These are phyloP conservation scores for Dothideomycetes sp. DNA, from an alignment of 2,329 filamentous ascomycete genomes.

Conservation along the genomic window DNA sequence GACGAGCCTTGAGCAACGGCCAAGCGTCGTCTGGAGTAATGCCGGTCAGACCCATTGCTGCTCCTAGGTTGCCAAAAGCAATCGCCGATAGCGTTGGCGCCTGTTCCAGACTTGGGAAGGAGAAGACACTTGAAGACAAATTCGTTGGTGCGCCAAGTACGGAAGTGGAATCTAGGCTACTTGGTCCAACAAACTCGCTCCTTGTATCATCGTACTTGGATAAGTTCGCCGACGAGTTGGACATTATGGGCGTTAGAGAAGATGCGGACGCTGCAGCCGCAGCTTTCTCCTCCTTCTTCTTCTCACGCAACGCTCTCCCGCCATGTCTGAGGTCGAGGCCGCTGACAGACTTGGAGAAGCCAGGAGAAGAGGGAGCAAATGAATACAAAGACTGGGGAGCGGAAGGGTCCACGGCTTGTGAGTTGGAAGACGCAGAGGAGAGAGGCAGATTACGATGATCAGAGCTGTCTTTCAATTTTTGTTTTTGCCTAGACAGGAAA, in stretches of 20 bases:
- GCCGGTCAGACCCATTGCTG: constrained; percentile 35
- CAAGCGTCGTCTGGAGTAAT: constrained; percentile 62
- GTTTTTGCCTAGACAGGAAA: constrained; percentile 67
- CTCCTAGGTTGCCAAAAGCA: constrained; percentile 32
- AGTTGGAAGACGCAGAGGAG: constrained; percentile 68
- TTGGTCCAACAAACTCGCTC: constrained; percentile 13
- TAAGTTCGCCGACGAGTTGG: constrained; percentile 16
- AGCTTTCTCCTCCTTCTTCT: constrained; percentile 46
- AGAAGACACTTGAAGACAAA: constrained; percentile 18
- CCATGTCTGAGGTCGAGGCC: constrained; percentile 70
- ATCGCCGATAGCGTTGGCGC: constrained; percentile 23
- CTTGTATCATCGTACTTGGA: constrained; percentile 8
- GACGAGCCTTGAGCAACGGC: constrained; percentile 65
- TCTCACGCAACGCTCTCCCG: constrained; percentile 65
- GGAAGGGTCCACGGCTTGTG: constrained; percentile 61
- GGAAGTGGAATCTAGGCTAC: constrained; percentile 10
- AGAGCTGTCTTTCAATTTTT: constrained; percentile 63
- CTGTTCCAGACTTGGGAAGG: constrained; percentile 18
- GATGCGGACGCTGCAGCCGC: constrained; percentile 25
- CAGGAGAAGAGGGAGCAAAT: constrained; percentile 66
- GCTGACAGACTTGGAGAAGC: constrained; percentile 74
- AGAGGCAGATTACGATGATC: constrained; percentile 58
- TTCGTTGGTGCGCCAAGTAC: constrained; percentile 17
- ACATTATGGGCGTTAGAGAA: constrained; percentile 18
- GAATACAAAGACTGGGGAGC: constrained; percentile 69